Evolutionary conservation across 306 rosid species (phyloP).

Genomic region (Inga laurina): DNA sequence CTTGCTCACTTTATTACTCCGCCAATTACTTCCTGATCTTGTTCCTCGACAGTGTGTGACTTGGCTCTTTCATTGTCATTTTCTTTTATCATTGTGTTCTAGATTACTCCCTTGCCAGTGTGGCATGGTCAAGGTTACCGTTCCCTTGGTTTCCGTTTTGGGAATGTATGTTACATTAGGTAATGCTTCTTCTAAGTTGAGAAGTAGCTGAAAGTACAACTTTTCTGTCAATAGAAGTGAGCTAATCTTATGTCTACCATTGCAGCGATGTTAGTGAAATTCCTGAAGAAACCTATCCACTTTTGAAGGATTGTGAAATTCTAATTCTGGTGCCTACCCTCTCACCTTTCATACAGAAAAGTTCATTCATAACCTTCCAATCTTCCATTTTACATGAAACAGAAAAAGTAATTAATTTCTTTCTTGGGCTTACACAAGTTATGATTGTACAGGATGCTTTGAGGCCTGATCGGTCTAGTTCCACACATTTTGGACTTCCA

Average conservation of each 20-base stretch:
- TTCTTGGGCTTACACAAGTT: slow-evolving; percentile 27
- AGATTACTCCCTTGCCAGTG: slow-evolving; percentile 91
- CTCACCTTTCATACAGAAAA: background rate
- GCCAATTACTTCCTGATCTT: slow-evolving; percentile 21
- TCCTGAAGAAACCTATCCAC: slow-evolving; percentile 94
- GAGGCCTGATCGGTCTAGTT: slow-evolving; percentile 80
- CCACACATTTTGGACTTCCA: slow-evolving; percentile 97
- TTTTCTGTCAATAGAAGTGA: slow-evolving; percentile 19
- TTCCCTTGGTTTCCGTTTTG: slow-evolving; percentile 91
- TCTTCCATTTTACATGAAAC: slow-evolving; percentile 6
- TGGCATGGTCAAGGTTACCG: slow-evolving; percentile 92
- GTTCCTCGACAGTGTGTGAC: slow-evolving; percentile 24
- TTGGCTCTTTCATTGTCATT: slow-evolving; percentile 15
- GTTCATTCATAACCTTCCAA: background rate
- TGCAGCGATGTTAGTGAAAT: slow-evolving; percentile 90
- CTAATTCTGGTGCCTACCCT: slow-evolving; percentile 67
- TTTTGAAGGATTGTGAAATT: slow-evolving; percentile 72
- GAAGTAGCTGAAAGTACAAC: slow-evolving; percentile 11
- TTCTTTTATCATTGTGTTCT: slow-evolving; percentile 35
- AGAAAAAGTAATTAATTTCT: background rate
- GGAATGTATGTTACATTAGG: slow-evolving; percentile 93
- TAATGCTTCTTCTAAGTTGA: slow-evolving; percentile 45
- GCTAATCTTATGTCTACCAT: slow-evolving; percentile 35
- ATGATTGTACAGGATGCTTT: slow-evolving; percentile 71
- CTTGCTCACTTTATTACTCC: slow-evolving; percentile 22